Base-by-base conservation (phyloP, 257 asterid species). In the Lycium ferocissimum region DNA sequence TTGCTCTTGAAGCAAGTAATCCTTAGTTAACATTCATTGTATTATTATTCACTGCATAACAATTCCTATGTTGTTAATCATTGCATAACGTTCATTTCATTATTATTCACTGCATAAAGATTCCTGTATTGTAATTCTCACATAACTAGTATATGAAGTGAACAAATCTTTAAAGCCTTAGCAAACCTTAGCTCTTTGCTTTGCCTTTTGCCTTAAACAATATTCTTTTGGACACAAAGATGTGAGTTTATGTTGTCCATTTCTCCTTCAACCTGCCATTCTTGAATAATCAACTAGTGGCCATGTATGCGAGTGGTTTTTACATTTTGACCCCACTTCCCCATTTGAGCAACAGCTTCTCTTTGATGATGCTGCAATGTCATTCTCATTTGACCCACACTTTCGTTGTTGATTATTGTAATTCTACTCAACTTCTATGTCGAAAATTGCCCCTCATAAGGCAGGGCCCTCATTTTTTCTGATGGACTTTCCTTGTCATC, bases 311-410 rank as follows among this genome's bases (percentile, higher is more conserved):
- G 17, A 10, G 37, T 73, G n/a, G 18, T n/a, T 73, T 73, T 20
- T 45, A 73, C 38, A 45, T n/a, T 11, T 10, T 45, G 80, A 45
- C 80, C n/a, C 58, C 45, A 72, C 10, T 51, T 72, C 37, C 37
- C 80, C 80, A 72, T 72, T 45, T 11, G 38, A n/a, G 58, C 58
- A 45, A 73, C 58, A 49, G 6, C 61, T 47, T 49, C 81, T 58
- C 40, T 47, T 47, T 73, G 61, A 73, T 47, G 14, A 47, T 75
- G 61, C 81, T 49, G 80, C 37, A 75, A 49, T 75, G 49, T 22
- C 20, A 22, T 75, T 75, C 20, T 49, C 43, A 75, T 49, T 14
- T 75, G 81, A 20, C 11, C 81, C 81, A 47, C 38, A 4, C 61
- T 73, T 75, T 75, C 18, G 43, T 22, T 7, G 81, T 75, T 20